A percentile compares a stretch with the other conserved stretches of the same genome.
Evolutionary conservation across 163 green algal species (phyloP).

Genomic region (Scenedesmus sp.): DNA sequence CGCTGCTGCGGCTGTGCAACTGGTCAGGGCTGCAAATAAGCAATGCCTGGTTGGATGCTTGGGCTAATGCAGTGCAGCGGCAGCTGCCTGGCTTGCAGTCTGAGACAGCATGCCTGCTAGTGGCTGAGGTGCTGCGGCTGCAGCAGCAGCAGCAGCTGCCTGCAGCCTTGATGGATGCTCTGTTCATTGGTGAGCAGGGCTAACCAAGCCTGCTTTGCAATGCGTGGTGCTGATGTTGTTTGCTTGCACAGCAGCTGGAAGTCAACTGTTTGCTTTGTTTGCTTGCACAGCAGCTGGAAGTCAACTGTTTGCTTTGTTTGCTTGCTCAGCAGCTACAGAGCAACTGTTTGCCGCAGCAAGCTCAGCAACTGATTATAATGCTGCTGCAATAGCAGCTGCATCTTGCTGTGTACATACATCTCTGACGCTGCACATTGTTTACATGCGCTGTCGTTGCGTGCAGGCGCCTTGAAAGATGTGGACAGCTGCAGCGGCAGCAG

Average conservation of each 20-base stretch:
- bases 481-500: constrained; percentile 21
- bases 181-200: neutral
- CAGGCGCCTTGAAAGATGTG: neutral
- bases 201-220: too few species aligned
- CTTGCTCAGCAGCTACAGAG: neutral
- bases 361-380: neutral
- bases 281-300: neutral
- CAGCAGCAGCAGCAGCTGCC: constrained; percentile 1
- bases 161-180: constrained; percentile 2
- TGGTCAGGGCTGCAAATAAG: constrained; percentile 1
- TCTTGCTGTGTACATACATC: too few species aligned
- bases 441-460: too few species aligned
- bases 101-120: constrained; percentile 5
- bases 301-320: neutral
- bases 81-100: neutral
- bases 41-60: neutral
- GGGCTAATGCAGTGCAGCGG: constrained; percentile 20
- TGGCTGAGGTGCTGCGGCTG: constrained; percentile 26
- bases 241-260: neutral
- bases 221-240: neutral
- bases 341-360: neutral
- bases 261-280: neutral
- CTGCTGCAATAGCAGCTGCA: too few species aligned
- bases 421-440: too few species aligned
- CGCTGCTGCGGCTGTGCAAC: constrained; percentile 22